phyloP scores from a whole-genome alignment of 768 basidiomycete species.

The Udeniomyces megalosporus region DNA sequence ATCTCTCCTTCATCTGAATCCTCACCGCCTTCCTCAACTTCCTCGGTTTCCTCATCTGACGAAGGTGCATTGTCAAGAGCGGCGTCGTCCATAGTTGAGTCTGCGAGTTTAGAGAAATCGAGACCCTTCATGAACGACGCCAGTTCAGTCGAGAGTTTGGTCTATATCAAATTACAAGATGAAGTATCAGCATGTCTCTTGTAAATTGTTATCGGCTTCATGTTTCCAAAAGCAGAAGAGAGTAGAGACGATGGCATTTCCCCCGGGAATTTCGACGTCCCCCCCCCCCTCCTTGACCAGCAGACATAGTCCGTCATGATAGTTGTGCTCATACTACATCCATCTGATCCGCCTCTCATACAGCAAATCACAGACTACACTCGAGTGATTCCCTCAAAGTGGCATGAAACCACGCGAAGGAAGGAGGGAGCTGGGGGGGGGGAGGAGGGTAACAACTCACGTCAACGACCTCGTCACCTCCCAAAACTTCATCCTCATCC shows the following conservation, averaged over 20 bases:
- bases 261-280: too few relatives aligned
- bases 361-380: too few relatives aligned
- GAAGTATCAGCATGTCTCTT: too few relatives aligned
- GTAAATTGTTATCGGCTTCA: too few relatives aligned
- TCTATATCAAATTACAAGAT: too few relatives aligned
- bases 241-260: too few relatives aligned
- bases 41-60: constrained; percentile 17
- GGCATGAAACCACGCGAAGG: not conserved
- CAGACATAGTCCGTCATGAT: too few relatives aligned
- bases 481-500: constrained; percentile 32
- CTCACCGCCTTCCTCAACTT: constrained; percentile 20
- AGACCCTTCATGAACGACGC: constrained; percentile 15
- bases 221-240: too few relatives aligned
- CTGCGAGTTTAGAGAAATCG: constrained; percentile 5
- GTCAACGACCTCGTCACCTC: constrained; percentile 39
- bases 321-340: too few relatives aligned
- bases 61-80: not conserved
- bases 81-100: not conserved
- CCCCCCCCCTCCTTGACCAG: too few relatives aligned
- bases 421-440: not conserved
- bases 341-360: too few relatives aligned
- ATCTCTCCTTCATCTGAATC: constrained; percentile 21
- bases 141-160: constrained; percentile 11
- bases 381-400: not conserved
- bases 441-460: not conserved